phyloP scores from a whole-genome alignment of 1,284 basidiomycete species.

The Puccinia sorghi region DNA sequence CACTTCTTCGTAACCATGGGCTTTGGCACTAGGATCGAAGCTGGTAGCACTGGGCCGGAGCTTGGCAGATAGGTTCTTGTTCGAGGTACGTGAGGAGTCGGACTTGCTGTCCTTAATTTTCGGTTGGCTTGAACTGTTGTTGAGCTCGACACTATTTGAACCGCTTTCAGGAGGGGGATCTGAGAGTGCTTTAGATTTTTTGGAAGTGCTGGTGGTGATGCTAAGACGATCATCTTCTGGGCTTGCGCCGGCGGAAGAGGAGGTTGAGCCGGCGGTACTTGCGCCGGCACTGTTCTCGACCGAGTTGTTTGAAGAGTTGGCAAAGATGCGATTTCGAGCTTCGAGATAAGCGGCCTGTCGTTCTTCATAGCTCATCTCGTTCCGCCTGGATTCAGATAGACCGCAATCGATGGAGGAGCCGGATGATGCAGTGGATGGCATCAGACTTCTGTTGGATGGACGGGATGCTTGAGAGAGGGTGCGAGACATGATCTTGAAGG shows the following conservation, averaged over 20 bases:
- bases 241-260: slow-evolving; percentile 3
- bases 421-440: slow-evolving; percentile 17
- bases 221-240: slow-evolving; percentile 14
- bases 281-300: slow-evolving; percentile 7
- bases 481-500: slow-evolving; percentile 50
- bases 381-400: slow-evolving; percentile 8
- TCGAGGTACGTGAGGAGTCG: background rate
- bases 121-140: background rate
- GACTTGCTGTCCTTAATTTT: background rate
- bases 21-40: slow-evolving; percentile 48
- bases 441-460: background rate
- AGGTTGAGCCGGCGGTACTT: slow-evolving; percentile 5
- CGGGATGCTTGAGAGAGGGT: slow-evolving; percentile 26
- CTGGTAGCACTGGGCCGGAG: slow-evolving; percentile 41
- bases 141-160: background rate
- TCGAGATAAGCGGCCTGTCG: slow-evolving; percentile 46
- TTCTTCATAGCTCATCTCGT: slow-evolving; percentile 42
- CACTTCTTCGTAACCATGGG: slow-evolving; percentile 49
- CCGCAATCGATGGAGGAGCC: slow-evolving; percentile 23
- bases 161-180: background rate
- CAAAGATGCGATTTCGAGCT: slow-evolving; percentile 47
- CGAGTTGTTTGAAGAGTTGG: background rate
- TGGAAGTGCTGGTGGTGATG: slow-evolving; percentile 3
- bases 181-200: slow-evolving; percentile 1
- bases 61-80: slow-evolving; percentile 10